Percentiles rank a stretch among this genome's conserved stretches.
Conservation (phyloP, 1,284 basidiomycete genomes). For the Ceratobasidium sp. region DNA sequence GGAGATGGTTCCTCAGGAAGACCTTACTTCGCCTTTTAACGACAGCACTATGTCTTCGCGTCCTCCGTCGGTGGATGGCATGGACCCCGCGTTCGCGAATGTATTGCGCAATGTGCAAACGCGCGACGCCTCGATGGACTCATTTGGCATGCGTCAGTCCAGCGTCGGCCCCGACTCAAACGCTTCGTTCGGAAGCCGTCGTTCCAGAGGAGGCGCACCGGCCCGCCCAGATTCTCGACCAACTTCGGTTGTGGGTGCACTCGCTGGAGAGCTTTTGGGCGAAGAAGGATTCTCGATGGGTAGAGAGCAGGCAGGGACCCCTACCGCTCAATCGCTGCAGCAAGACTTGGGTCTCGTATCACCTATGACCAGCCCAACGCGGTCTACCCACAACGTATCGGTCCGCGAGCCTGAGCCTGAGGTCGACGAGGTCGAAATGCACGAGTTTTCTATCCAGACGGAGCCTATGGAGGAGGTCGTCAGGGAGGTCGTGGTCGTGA, state of each 20-base stretch:
- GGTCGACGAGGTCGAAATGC: constrained; percentile 63
- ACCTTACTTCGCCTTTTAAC: constrained; percentile 42
- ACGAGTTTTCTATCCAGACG: constrained; percentile 75
- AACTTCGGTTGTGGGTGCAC: constrained; percentile 73
- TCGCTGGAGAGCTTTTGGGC: constrained; percentile 72
- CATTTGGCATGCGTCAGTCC: constrained; percentile 17
- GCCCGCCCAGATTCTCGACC: constrained; percentile 67
- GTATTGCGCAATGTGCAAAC: constrained; percentile 60
- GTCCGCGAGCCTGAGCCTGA: constrained; percentile 59
- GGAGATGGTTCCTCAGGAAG: constrained; percentile 54
- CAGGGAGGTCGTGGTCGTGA: constrained; percentile 54
- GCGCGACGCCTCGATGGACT: constrained; percentile 15
- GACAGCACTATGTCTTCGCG: constrained; percentile 39
- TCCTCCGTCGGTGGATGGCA: constrained; percentile 79
- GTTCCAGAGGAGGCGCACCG: constrained; percentile 55
- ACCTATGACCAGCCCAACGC: constrained; percentile 64
- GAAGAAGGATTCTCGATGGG: constrained; percentile 39
- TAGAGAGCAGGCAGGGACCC: not conserved
- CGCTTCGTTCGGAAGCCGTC: constrained; percentile 57
- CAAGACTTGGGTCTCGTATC: constrained; percentile 58
- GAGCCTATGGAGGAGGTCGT: constrained; percentile 57
- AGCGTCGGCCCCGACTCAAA: constrained; percentile 19
- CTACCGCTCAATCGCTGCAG: constrained; percentile 40
- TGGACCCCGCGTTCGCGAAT: constrained; percentile 87
- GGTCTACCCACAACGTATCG: constrained; percentile 59